Conservation (phyloP, 2,329 filamentous ascomycete species). For the Davidsoniella eucalypti region DNA sequence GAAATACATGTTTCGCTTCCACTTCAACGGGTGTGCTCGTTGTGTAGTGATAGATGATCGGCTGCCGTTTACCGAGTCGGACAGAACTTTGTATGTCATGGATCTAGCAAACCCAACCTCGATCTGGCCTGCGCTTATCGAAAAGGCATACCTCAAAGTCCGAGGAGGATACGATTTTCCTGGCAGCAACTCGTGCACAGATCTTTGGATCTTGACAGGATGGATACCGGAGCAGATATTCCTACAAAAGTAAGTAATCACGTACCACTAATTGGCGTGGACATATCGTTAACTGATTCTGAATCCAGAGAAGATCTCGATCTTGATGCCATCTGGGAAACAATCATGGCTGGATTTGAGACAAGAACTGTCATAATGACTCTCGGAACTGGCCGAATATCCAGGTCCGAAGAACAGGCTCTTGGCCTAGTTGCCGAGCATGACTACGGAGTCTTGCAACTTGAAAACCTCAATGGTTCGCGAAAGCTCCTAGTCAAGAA, state of each 20-base stretch:
- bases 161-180: slow-evolving; percentile 95
- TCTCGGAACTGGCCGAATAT: slow-evolving; percentile 73
- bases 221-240: slow-evolving; percentile 97
- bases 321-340: slow-evolving; percentile 58
- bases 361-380: slow-evolving; percentile 75
- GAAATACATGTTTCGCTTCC: slow-evolving; percentile 80
- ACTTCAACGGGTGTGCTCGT: slow-evolving; percentile 89
- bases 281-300: not conserved
- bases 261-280: not conserved
- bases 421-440: slow-evolving; percentile 78
- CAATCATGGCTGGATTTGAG: slow-evolving; percentile 57
- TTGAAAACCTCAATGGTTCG: slow-evolving; percentile 45
- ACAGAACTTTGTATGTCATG: slow-evolving; percentile 68
- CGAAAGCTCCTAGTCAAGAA: slow-evolving; percentile 78
- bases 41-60: slow-evolving; percentile 80
- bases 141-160: slow-evolving; percentile 93
- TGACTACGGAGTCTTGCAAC: slow-evolving; percentile 79
- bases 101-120: slow-evolving; percentile 68
- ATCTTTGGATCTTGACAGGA: slow-evolving; percentile 79
- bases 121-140: slow-evolving; percentile 80
- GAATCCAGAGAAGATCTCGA: slow-evolving; percentile 56
- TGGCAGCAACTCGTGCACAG: slow-evolving; percentile 90
- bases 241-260: slow-evolving; percentile 45
- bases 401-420: slow-evolving; percentile 56
- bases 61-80: slow-evolving; percentile 59